Evolutionary conservation across 2,329 filamentous ascomycete genomes (phyloP).

Genomic region (Cercospora sojina): DNA sequence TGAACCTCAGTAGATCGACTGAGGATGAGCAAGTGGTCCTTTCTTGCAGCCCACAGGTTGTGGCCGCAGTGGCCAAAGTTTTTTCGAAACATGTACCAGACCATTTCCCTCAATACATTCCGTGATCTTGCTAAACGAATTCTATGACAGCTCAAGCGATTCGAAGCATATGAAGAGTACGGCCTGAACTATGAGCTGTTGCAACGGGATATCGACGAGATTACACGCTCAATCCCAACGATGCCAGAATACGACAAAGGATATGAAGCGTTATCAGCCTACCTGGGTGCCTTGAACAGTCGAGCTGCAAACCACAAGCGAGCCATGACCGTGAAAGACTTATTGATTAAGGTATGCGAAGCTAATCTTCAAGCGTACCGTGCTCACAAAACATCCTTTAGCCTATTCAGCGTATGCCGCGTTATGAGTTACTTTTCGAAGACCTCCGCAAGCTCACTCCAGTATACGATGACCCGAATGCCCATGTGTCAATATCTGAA

Average conservation of each 20-base stretch:
- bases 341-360: constrained; percentile 76
- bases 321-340: constrained; percentile 76
- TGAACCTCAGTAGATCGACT: constrained; percentile 46
- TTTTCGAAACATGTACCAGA: constrained; percentile 53
- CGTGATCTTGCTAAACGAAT: constrained; percentile 47
- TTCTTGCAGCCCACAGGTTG: constrained; percentile 54
- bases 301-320: constrained; percentile 65
- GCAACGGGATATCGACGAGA: constrained; percentile 70
- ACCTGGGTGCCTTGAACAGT: constrained; percentile 68
- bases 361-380: not conserved
- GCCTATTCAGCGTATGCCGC: constrained; percentile 90
- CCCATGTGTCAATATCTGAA: constrained; percentile 76
- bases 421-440: constrained; percentile 82
- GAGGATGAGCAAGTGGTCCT: constrained; percentile 41
- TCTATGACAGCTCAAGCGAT: constrained; percentile 65
- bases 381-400: constrained; percentile 40
- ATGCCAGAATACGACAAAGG: constrained; percentile 83
- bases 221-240: constrained; percentile 66
- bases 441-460: constrained; percentile 82
- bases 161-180: constrained; percentile 89
- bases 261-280: constrained; percentile 76
- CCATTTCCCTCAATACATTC: constrained; percentile 15
- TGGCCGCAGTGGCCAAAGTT: constrained; percentile 54
- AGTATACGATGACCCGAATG: constrained; percentile 77
- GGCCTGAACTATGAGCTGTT: constrained; percentile 86